Percentiles rank a stretch among this genome's conserved stretches.
Conservation (phyloP, 257 asterid genomes). For the Marsdenia floribunda region DNA sequence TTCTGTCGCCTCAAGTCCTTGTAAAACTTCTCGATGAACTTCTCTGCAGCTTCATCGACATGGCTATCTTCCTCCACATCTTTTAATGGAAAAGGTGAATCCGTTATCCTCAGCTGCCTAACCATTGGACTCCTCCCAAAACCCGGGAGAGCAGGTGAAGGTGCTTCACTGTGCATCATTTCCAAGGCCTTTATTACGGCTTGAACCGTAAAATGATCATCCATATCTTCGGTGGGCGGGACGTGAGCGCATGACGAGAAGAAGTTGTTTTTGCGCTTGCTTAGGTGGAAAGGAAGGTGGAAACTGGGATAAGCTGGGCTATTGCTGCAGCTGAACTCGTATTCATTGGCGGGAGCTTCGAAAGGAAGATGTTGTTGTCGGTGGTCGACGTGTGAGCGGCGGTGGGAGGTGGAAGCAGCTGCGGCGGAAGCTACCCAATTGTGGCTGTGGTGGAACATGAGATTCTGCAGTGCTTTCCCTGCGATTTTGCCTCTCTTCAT, state of each 20-base stretch:
- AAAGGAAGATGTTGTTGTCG: not conserved
- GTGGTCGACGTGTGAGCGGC: slow-evolving; percentile 19
- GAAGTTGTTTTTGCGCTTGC: slow-evolving; percentile 23
- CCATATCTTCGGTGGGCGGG: slow-evolving; percentile 16
- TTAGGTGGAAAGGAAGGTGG: slow-evolving; percentile 39
- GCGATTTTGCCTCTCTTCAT: slow-evolving; percentile 79
- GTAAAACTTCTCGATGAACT: slow-evolving; percentile 27
- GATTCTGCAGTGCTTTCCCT: slow-evolving; percentile 57
- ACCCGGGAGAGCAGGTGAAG: slow-evolving; percentile 38
- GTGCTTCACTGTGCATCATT: slow-evolving; percentile 32
- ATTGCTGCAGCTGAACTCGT: slow-evolving; percentile 82
- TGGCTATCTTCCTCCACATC: slow-evolving; percentile 15
- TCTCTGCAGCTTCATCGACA: slow-evolving; percentile 28
- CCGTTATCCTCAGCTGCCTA: slow-evolving; percentile 38
- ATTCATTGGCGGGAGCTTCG: slow-evolving; percentile 30
- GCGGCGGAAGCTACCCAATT: slow-evolving; percentile 20
- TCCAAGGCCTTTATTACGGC: slow-evolving; percentile 37
- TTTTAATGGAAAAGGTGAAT: slow-evolving; percentile 29
- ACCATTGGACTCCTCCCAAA: slow-evolving; percentile 32
- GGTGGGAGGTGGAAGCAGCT: slow-evolving; percentile 24
- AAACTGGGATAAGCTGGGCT: slow-evolving; percentile 47
- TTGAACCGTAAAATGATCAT: slow-evolving; percentile 18
- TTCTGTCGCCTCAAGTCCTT: slow-evolving; percentile 25
- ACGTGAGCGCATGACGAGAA: slow-evolving; percentile 19
- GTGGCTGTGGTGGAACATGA: slow-evolving; percentile 44